Conservation (phyloP, 768 basidiomycete genomes). For the Boletus edulis region DNA sequence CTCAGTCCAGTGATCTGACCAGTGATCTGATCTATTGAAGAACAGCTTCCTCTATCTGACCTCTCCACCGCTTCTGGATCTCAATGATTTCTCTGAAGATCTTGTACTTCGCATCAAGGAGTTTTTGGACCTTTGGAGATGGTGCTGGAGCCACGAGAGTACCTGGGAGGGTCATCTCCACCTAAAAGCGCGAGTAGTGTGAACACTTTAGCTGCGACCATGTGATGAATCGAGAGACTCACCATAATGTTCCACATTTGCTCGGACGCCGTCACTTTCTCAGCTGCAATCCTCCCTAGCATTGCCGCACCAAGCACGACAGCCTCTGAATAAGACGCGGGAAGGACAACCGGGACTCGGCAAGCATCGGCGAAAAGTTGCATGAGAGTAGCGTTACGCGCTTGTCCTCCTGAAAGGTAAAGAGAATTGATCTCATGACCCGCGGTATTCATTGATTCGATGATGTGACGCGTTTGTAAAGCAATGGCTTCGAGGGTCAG, state of each 20-base stretch:
- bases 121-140: conserved; percentile 58
- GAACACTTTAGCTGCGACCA: neutral
- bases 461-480: conserved; percentile 91
- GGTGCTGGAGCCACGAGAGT: conserved; percentile 65
- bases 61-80: conserved; percentile 85
- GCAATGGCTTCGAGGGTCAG: conserved; percentile 92
- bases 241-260: conserved; percentile 93
- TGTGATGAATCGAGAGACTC: neutral
- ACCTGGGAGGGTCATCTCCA: conserved; percentile 90
- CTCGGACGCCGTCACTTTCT: conserved; percentile 54
- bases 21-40: neutral
- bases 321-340: conserved; percentile 69
- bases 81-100: conserved; percentile 90
- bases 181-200: conserved; percentile 38
- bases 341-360: conserved; percentile 77
- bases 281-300: conserved; percentile 84
- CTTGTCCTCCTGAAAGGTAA: conserved; percentile 93
- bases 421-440: conserved; percentile 83
- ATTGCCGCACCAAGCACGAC: conserved; percentile 94
- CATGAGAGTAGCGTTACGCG: conserved; percentile 87
- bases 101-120: conserved; percentile 89
- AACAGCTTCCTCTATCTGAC: conserved; percentile 64
- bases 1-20: neutral
- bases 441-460: conserved; percentile 83
- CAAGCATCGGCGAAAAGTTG: conserved; percentile 86